Percentiles rank a stretch among this genome's conserved stretches.
phyloP scores from a whole-genome alignment of 495 filamentous ascomycete species.

The Aspergillus leporis region DNA sequence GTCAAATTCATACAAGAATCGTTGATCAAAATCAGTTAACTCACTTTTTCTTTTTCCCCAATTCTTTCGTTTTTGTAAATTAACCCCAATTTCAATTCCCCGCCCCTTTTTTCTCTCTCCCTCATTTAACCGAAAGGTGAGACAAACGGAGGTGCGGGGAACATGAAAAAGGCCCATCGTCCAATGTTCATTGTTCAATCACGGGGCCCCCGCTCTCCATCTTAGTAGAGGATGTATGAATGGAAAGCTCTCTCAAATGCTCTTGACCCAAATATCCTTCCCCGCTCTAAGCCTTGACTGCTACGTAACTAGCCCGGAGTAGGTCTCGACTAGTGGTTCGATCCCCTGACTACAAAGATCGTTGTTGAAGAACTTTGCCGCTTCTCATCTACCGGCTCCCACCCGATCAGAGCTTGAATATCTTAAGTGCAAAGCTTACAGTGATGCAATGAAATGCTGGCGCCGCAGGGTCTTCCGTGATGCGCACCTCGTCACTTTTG shows the following conservation, averaged over 20 bases:
- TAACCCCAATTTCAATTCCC: no score
- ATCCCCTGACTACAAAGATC: not conserved
- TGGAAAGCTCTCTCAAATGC: not conserved
- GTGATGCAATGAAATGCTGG: not conserved
- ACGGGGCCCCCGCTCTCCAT: not conserved
- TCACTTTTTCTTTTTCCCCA: no score
- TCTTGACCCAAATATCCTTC: not conserved
- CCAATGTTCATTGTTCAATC: constrained; percentile 3
- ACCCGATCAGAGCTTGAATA: not conserved
- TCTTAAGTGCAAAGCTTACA: not conserved
- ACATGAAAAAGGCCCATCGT: not conserved
- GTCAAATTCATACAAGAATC: no score
- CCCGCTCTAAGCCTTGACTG: not conserved
- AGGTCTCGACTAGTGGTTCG: not conserved
- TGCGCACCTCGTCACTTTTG: constrained; percentile 2
- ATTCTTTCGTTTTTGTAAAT: no score
- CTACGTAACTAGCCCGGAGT: constrained; percentile 1
- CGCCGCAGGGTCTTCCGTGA: constrained; percentile 16
- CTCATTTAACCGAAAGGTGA: not conserved
- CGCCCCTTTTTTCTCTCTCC: not conserved
- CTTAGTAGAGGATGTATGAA: not conserved
- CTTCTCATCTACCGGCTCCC: not conserved
- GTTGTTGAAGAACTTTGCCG: not conserved
- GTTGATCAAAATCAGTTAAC: no score
- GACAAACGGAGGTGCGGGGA: not conserved